These are phyloP conservation scores for Chytridium lagenaria DNA, from an alignment of 371 early-diverging fungal species.

Conservation along the genomic window DNA sequence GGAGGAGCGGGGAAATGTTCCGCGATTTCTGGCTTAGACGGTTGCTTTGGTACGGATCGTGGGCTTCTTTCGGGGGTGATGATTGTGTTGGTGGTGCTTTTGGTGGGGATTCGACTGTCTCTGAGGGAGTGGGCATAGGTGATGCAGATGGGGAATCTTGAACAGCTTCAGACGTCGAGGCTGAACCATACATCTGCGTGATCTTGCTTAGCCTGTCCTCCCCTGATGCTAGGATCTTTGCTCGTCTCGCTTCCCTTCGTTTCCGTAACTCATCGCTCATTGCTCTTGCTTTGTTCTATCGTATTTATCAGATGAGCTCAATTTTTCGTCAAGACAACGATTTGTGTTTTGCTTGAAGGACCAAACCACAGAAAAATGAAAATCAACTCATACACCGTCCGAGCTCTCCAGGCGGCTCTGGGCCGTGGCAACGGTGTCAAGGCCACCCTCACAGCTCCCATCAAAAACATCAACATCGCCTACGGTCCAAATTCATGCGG, in stretches of 20 bases:
- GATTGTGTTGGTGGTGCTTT: background rate
- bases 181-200: constrained; percentile 19
- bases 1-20: background rate
- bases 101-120: background rate
- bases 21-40: background rate
- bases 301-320: no score
- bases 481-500: background rate
- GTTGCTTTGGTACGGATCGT: background rate
- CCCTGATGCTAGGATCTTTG: constrained; percentile 25
- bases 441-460: background rate
- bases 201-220: constrained; percentile 29
- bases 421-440: background rate
- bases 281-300: no score
- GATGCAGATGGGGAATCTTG: no score
- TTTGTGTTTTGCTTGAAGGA: no score
- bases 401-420: constrained; percentile 9
- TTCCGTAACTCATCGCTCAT: no score
- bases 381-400: constrained; percentile 1
- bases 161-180: background rate
- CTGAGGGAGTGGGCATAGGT: background rate
- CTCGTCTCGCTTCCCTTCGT: constrained; percentile 28
- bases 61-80: background rate
- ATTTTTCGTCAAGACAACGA: no score
- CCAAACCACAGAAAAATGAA: constrained; percentile 7
- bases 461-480: background rate